Conservation (phyloP, 371 early-diverging fungal species). For the Furculomyces boomerangus region DNA sequence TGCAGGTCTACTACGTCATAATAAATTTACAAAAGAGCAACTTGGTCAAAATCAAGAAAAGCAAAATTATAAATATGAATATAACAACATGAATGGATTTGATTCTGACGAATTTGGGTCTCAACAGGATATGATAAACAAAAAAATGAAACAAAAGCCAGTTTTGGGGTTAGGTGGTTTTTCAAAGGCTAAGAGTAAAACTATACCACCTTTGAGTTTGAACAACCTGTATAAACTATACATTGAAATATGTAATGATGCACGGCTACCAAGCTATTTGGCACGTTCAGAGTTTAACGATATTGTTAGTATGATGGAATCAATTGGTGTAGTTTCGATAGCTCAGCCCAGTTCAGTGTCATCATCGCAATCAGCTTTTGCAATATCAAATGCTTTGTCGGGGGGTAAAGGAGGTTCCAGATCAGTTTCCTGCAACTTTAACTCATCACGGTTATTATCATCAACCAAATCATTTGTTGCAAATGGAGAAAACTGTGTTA, state of each 20-base stretch:
- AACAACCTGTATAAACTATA: constrained; percentile 1
- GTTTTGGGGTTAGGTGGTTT: not conserved
- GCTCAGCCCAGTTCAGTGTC: constrained; percentile 7
- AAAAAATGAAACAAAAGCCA: too few species aligned
- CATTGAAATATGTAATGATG: not conserved
- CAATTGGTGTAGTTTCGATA: constrained; percentile 41
- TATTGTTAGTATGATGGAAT: constrained; percentile 50
- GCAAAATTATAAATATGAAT: not conserved
- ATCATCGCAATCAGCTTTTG: too few species aligned
- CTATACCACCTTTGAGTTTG: not conserved
- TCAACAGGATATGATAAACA: too few species aligned
- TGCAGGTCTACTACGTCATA: constrained; percentile 8
- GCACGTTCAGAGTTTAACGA: constrained; percentile 58
- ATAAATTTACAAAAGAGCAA: constrained; percentile 6
- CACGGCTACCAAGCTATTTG: constrained; percentile 32
- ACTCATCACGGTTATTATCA: not conserved
- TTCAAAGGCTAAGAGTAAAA: not conserved
- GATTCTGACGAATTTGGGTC: not conserved
- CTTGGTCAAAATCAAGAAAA: not conserved
- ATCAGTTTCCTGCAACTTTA: not conserved
- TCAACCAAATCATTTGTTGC: not conserved
- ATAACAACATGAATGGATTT: not conserved
- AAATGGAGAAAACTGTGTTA: not conserved
- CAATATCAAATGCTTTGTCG: too few species aligned
- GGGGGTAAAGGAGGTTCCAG: too few species aligned